Evolutionary conservation across 257 asterid species (phyloP), one percentile per base, ranked within the genome.

Genomic region (Dorcoceras hygrometricum): DNA sequence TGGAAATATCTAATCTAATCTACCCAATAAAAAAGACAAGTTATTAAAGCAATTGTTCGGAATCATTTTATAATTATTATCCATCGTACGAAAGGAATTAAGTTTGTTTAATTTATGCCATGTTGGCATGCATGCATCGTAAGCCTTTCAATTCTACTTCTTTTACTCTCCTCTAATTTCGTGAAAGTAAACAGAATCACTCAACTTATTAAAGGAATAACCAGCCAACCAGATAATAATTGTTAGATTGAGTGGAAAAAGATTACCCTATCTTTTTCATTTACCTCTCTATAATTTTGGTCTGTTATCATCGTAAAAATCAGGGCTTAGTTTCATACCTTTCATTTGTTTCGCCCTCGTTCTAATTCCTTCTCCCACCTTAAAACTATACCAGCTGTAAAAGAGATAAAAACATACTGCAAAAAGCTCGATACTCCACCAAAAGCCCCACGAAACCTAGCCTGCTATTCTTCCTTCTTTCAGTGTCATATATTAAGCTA

Each of bases 121-220:
- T 61, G 31, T 63, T 58, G 19, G 74, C 48, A 31, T 65, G 16
- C 25, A 31, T 25, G 65, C 26, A 66, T 58, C 25, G 19, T 57
- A 62, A 48, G 28, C 46, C 57, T 66, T 66, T 54, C 27, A 63
- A 23, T 71, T 67, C 56, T 56, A 69, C 69, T 46, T 26, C 22
- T 57, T 51, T 50, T 56, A 34, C 71, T 27, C 69, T 79, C 86
- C 77, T 39, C 87, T 62, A 23, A 51, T 60, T 73, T 78, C 79
- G 79, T 75, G 83, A 80, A 82, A 82, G 77, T 59, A 31, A 67
- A 76, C 56, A 75, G 79, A 84, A 80, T 79, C 87, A 56, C 83
- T 77, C 76, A 51, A 62, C 56, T 59, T 87, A 80, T 82, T 81
- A 79, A 87, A 86, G 86, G 81, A 78, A 74, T 32, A 28, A 72